These are phyloP conservation scores for Fusarium begoniae DNA, from an alignment of 2,329 filamentous ascomycete species.

Conservation along the genomic window DNA sequence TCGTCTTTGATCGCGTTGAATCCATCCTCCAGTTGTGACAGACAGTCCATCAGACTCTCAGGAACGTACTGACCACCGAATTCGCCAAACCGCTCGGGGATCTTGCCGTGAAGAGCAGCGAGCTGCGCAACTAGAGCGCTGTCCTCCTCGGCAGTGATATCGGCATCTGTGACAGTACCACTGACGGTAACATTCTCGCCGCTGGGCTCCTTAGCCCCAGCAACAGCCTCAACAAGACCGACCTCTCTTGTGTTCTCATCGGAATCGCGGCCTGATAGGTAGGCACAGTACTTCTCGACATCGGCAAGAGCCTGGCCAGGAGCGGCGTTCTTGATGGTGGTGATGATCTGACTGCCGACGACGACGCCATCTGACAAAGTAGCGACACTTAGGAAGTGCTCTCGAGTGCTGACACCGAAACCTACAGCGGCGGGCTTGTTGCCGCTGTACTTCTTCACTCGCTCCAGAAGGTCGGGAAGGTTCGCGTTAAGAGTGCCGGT, in stretches of 20 bases:
- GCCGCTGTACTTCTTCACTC: constrained; percentile 92
- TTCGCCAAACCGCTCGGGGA: constrained; percentile 90
- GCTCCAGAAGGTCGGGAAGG: constrained; percentile 81
- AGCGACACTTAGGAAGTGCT: constrained; percentile 89
- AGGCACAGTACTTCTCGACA: constrained; percentile 87
- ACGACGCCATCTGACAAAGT: constrained; percentile 92
- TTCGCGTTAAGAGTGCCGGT: constrained; percentile 82
- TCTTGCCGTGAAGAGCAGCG: constrained; percentile 80
- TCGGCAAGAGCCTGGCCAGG: constrained; percentile 62
- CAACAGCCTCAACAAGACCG: constrained; percentile 73
- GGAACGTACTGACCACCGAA: constrained; percentile 98
- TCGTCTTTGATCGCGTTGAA: constrained; percentile 91
- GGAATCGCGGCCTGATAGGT: constrained; percentile 62
- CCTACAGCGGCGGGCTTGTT: constrained; percentile 91
- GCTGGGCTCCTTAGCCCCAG: constrained; percentile 57
- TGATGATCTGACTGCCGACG: constrained; percentile 95
- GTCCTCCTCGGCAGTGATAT: constrained; percentile 64
- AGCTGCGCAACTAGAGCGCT: constrained; percentile 81
- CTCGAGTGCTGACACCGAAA: constrained; percentile 94
- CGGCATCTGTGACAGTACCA: constrained; percentile 72
- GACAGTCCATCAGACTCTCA: constrained; percentile 96
- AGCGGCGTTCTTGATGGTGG: constrained; percentile 64
- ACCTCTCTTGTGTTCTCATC: constrained; percentile 68
- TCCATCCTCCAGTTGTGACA: constrained; percentile 87
- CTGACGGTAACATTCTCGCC: constrained; percentile 60